phyloP scores from a whole-genome alignment of 495 filamentous ascomycete genomes.

The Cenococcum geophilum region DNA sequence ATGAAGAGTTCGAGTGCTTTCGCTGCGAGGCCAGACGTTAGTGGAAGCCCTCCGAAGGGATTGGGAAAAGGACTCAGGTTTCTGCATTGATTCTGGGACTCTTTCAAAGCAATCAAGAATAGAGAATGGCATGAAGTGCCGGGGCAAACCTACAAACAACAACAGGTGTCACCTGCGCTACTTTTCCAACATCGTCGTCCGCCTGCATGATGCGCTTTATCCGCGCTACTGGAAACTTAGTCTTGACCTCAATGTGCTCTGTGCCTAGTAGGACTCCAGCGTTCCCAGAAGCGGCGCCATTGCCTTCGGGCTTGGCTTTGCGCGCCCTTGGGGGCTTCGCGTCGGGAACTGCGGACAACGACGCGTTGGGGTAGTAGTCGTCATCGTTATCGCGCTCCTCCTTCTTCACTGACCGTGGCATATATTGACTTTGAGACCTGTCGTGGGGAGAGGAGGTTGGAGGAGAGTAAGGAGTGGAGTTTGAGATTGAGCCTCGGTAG shows the following conservation, averaged over 20 bases:
- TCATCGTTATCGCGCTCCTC: slow-evolving; percentile 22
- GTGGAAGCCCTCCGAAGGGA: not conserved
- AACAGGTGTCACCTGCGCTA: slow-evolving; percentile 92
- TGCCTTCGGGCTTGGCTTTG: slow-evolving; percentile 17
- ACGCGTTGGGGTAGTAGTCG: slow-evolving; percentile 23
- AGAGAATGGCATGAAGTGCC: slow-evolving; percentile 3
- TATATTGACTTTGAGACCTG: slow-evolving; percentile 8
- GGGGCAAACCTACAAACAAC: slow-evolving; percentile 64
- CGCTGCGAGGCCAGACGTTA: slow-evolving; percentile 32
- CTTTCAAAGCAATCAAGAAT: not conserved
- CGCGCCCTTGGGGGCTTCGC: slow-evolving; percentile 10
- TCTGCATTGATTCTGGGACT: no score
- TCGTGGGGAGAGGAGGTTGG: slow-evolving; percentile 16
- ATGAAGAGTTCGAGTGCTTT: slow-evolving; percentile 97
- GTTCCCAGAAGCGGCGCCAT: slow-evolving; percentile 32
- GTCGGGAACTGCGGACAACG: slow-evolving; percentile 9
- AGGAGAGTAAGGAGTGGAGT: slow-evolving; percentile 24
- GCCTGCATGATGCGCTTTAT: slow-evolving; percentile 99
- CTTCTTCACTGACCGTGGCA: slow-evolving; percentile 23
- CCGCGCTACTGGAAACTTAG: slow-evolving; percentile 93
- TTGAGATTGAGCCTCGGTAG: slow-evolving; percentile 34
- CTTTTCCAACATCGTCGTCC: slow-evolving; percentile 97
- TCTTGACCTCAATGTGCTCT: slow-evolving; percentile 64
- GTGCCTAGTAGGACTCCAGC: slow-evolving; percentile 9
- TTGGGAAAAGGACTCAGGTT: not conserved